A percentile compares a stretch with the other conserved stretches of the same genome.
Conservation (phyloP, 305 asterid genomes). For the Galium porrigens region DNA sequence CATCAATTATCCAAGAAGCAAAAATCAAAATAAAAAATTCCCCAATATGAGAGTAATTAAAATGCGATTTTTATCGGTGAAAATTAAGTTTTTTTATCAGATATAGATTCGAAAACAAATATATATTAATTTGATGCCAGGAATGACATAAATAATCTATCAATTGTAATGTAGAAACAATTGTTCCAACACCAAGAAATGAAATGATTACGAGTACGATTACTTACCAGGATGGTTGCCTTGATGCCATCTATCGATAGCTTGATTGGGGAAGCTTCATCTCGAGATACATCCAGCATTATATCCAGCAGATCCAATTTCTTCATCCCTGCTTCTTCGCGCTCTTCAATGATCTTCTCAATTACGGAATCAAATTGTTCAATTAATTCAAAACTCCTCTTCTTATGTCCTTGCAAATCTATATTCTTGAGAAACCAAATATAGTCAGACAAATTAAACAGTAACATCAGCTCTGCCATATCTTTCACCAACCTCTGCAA, state of each 20-base stretch:
- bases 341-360: slow-evolving; percentile 48
- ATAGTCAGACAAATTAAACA: slow-evolving; percentile 43
- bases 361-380: slow-evolving; percentile 39
- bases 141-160: no score
- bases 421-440: slow-evolving; percentile 16
- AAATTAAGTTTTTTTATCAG: no score
- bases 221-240: slow-evolving; percentile 45
- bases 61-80: no score
- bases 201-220: no score
- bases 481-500: slow-evolving; percentile 39
- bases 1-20: no score
- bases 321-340: slow-evolving; percentile 20
- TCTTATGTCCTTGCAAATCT: slow-evolving; percentile 28
- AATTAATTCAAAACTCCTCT: slow-evolving; percentile 22
- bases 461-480: slow-evolving; percentile 32
- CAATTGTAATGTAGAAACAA: no score
- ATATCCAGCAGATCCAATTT: slow-evolving; percentile 47
- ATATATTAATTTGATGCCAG: no score
- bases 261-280: slow-evolving; percentile 29
- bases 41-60: no score
- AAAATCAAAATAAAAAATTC: no score
- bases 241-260: slow-evolving; percentile 45
- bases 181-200: no score
- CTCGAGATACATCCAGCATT: slow-evolving; percentile 47
- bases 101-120: no score